These are phyloP conservation scores for Hanseniaspora singularis DNA, from an alignment of 805 yeast genomes.

Conservation along the genomic window DNA sequence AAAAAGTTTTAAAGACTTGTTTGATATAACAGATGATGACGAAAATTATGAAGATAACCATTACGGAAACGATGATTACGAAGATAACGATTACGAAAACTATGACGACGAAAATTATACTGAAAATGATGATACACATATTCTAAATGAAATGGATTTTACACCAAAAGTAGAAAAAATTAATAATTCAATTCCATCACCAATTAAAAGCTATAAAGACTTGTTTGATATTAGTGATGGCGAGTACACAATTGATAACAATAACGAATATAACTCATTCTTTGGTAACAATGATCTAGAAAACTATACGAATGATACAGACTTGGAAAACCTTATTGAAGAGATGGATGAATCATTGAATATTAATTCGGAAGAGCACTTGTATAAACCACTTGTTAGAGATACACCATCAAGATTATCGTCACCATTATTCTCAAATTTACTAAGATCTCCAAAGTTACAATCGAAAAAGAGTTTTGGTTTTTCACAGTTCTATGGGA, in stretches of 20 bases:
- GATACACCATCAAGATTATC: background rate
- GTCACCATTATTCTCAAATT: conserved; percentile 23
- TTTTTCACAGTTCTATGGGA: conserved; percentile 9
- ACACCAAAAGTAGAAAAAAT: background rate
- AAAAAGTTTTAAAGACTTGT: background rate
- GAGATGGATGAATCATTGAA: conserved; percentile 6
- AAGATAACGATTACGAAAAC: background rate
- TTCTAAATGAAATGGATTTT: too few species aligned
- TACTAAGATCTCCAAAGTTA: conserved; percentile 35
- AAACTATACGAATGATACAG: conserved; percentile 1
- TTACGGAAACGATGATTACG: background rate
- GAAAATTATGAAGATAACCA: background rate
- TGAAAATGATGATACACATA: background rate
- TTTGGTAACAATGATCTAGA: conserved; percentile 1
- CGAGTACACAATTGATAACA: conserved; percentile 18
- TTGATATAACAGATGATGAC: background rate
- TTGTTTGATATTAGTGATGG: conserved; percentile 17
- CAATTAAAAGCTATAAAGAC: conserved; percentile 15
- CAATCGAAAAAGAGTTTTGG: conserved; percentile 31
- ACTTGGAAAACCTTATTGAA: conserved; percentile 1
- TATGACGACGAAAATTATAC: background rate
- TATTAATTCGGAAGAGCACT: background rate
- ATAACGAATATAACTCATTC: background rate
- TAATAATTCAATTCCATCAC: background rate
- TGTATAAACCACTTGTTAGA: background rate